Evolutionary conservation across 2,329 filamentous ascomycete genomes (phyloP).

Genomic region (Aspergillus texensis): DNA sequence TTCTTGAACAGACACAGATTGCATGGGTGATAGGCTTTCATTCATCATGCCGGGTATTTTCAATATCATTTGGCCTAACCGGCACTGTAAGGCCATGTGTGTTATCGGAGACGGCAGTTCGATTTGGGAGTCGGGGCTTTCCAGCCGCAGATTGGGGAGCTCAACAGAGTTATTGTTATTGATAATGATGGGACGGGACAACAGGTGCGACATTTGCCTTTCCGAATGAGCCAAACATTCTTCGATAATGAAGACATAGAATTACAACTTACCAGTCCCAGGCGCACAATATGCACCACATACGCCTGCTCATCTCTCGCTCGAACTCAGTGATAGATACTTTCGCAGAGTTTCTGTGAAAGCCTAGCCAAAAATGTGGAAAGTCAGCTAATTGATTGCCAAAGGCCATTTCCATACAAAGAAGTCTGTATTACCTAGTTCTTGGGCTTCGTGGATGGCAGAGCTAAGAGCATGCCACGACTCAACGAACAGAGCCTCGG

Average conservation of each 20-base stretch:
- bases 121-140: conserved; percentile 29
- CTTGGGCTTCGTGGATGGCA: conserved; percentile 53
- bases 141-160: conserved; percentile 45
- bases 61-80: conserved; percentile 38
- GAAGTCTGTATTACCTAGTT: conserved; percentile 44
- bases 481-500: conserved; percentile 51
- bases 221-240: neutral
- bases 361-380: conserved; percentile 11
- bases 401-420: neutral
- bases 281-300: conserved; percentile 51
- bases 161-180: conserved; percentile 45
- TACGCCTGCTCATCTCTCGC: conserved; percentile 49
- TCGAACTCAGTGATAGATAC: conserved; percentile 49
- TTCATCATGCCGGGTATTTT: conserved; percentile 20
- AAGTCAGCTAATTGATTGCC: neutral
- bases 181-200: conserved; percentile 50
- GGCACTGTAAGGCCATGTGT: conserved; percentile 47
- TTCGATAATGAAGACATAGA: neutral
- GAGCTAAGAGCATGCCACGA: conserved; percentile 52
- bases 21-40: conserved; percentile 11
- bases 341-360: conserved; percentile 43
- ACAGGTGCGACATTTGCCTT: conserved; percentile 48
- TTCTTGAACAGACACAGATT: conserved; percentile 33
- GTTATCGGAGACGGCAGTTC: conserved; percentile 48
- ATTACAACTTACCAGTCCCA: conserved; percentile 50